phyloP scores from a whole-genome alignment of 176 grass and related monocot species.

The Saccharum spontaneum region DNA sequence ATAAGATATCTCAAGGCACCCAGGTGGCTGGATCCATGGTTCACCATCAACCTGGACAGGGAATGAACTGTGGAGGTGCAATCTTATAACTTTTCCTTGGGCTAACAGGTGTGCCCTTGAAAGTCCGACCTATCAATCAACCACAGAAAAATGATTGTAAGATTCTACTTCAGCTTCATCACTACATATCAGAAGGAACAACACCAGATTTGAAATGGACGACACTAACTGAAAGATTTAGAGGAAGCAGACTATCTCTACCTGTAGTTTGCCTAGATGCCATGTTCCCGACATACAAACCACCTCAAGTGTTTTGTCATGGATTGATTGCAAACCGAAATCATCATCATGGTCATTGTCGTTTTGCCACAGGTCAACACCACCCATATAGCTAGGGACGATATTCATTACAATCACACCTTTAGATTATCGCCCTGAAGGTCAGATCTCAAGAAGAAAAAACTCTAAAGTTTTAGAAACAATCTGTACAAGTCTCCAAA shows the following conservation, averaged over 20 bases:
- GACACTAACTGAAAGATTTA: conserved; percentile 1
- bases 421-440: too few relatives aligned
- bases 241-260: conserved; percentile 19
- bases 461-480: too few relatives aligned
- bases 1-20: conserved; percentile 87
- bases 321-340: conserved; percentile 74
- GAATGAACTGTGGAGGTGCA: conserved; percentile 83
- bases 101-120: conserved; percentile 78
- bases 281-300: conserved; percentile 93
- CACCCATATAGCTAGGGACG: conserved; percentile 94
- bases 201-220: background rate
- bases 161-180: background rate
- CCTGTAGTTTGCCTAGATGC: conserved; percentile 98
- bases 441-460: too few relatives aligned
- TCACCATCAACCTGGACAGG: conserved; percentile 98
- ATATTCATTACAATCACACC: conserved; percentile 94
- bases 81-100: conserved; percentile 82
- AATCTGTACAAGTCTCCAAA: too few relatives aligned
- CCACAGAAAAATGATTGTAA: conserved; percentile 13
- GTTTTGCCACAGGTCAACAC: conserved; percentile 94
- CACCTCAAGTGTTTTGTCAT: conserved; percentile 90
- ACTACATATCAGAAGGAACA: background rate
- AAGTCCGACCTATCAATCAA: conserved; percentile 82
- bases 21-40: conserved; percentile 91
- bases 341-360: conserved; percentile 66